Evolutionary conservation across 306 rosid genomes (phyloP), one percentile per base, ranked within the genome.

Genomic region (Coriaria nepalensis): DNA sequence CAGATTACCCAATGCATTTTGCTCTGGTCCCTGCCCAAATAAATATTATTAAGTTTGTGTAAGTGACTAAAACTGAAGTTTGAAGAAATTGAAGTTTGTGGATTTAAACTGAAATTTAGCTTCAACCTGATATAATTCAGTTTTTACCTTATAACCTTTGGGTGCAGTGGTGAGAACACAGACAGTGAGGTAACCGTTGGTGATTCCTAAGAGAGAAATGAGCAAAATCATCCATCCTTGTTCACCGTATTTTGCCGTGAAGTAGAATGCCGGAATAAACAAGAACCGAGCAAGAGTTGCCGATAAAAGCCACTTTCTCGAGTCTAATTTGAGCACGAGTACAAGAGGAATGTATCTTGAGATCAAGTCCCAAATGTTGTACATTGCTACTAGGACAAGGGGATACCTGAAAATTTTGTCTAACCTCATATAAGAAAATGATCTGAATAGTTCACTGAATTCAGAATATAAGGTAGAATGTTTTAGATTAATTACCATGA

Each of bases 1-100:
- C 62, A 83, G 40, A 57, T 87, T 87, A 0, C 94, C 94, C 76
- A 87, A 61, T 2, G 93, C 96, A 71, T 87, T 87, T 52, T 87
- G 94, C 52, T 87, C 96, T 8, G 96, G 96, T 53, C 93, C 83
- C 96, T 83, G n/a, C n/a, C n/a, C n/a, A n/a, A n/a, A n/a, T n/a
- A n/a, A n/a, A n/a, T n/a, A n/a, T n/a, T n/a, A n/a, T n/a, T n/a
- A n/a, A n/a, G n/a, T n/a, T n/a, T n/a, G n/a, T n/a, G n/a, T n/a
- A n/a, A n/a, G n/a, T n/a, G n/a, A n/a, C n/a, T n/a, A n/a, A n/a
- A n/a, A n/a, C n/a, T n/a, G n/a, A n/a, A n/a, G n/a, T n/a, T n/a
- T n/a, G n/a, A 72, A 57, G 66, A 58, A 45, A 47, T n/a, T n/a
- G n/a, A n/a, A n/a, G n/a, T n/a, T n/a, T n/a, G n/a, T n/a, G n/a